phyloP scores from a whole-genome alignment of 129 eudicot species.

The Helichrysum umbraculigerum region DNA sequence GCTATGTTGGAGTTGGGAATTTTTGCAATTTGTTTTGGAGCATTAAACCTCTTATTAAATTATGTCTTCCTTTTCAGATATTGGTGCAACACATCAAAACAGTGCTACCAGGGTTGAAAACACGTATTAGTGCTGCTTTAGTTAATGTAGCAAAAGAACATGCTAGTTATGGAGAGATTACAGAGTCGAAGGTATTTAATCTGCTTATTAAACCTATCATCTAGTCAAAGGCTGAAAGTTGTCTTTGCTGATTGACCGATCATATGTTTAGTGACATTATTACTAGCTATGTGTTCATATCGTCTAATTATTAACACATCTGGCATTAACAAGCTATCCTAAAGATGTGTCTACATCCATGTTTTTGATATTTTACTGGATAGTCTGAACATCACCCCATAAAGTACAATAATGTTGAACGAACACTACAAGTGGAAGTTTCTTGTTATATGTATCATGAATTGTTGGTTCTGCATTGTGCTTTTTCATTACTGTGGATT shows the following conservation, averaged over 20 bases:
- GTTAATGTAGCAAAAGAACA: slow-evolving; percentile 92
- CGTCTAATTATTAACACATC: background rate
- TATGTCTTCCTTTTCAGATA: slow-evolving; percentile 36
- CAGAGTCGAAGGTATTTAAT: slow-evolving; percentile 67
- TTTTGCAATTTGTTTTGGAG: background rate
- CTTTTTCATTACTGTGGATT: too few relatives aligned
- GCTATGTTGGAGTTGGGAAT: background rate
- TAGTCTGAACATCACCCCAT: background rate
- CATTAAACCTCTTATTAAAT: background rate
- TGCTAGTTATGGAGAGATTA: slow-evolving; percentile 91
- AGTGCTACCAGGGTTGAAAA: slow-evolving; percentile 60
- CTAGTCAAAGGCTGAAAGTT: background rate
- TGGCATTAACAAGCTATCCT: background rate
- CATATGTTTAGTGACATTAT: background rate
- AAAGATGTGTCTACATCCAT: background rate
- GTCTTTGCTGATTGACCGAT: background rate
- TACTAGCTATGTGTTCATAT: background rate
- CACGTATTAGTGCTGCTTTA: slow-evolving; percentile 52
- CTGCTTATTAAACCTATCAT: slow-evolving; percentile 4
- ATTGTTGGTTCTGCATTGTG: background rate
- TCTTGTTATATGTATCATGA: too few relatives aligned
- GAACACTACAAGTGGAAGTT: background rate
- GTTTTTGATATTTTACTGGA: background rate
- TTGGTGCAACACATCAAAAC: slow-evolving; percentile 69
- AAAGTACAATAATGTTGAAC: background rate